Evolutionary conservation across 768 basidiomycete species (phyloP).

Genomic region (Mycena amicta): DNA sequence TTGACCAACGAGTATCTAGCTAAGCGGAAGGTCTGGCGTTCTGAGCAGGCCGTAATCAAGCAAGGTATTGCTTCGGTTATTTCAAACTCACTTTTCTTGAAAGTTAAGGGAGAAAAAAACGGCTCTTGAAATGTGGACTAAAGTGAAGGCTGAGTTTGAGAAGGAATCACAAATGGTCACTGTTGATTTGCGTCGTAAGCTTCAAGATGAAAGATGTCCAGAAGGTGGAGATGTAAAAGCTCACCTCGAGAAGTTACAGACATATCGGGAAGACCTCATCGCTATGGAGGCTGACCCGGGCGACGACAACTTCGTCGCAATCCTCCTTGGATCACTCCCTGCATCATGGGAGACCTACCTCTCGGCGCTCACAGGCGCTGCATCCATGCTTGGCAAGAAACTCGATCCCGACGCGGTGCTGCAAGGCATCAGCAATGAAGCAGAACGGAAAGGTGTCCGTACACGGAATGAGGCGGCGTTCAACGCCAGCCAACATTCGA

Average conservation of each 20-base stretch:
- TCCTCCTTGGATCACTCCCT: slow-evolving; percentile 29
- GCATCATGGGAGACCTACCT: slow-evolving; percentile 24
- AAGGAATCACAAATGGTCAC: too few species aligned
- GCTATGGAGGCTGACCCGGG: slow-evolving; percentile 23
- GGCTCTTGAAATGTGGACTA: slow-evolving; percentile 23
- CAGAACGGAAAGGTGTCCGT: slow-evolving; percentile 12
- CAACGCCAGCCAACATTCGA: background rate
- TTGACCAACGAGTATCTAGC: slow-evolving; percentile 9
- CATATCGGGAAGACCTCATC: slow-evolving; percentile 19
- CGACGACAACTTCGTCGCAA: slow-evolving; percentile 24
- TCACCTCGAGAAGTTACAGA: slow-evolving; percentile 23
- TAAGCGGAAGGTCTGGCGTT: slow-evolving; percentile 1
- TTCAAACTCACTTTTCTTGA: slow-evolving; percentile 25
- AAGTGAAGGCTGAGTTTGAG: too few species aligned
- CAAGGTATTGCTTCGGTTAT: slow-evolving; percentile 25
- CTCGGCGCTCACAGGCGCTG: slow-evolving; percentile 22
- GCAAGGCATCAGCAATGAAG: slow-evolving; percentile 20
- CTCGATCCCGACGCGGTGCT: slow-evolving; percentile 23
- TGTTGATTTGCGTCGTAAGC: too few species aligned
- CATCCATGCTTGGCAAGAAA: slow-evolving; percentile 7
- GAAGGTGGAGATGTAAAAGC: slow-evolving; percentile 26
- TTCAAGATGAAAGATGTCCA: too few species aligned
- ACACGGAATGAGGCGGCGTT: slow-evolving; percentile 8
- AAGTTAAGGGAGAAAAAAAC: slow-evolving; percentile 11
- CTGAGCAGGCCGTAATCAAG: slow-evolving; percentile 25